phyloP scores from a whole-genome alignment of 1,139 yeast species.

The Debaryomyces psychrophilus region DNA sequence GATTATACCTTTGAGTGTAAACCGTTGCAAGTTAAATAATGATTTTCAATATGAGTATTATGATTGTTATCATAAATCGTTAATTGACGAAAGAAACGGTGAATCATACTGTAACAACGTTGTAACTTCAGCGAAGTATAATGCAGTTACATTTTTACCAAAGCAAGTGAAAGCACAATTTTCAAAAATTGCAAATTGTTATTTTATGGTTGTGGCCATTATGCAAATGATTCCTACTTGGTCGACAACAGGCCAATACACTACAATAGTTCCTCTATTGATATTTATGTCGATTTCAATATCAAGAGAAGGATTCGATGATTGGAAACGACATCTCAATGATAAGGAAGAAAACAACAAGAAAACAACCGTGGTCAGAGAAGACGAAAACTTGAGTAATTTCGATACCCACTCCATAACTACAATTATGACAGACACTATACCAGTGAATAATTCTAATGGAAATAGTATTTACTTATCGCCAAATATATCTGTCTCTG shows the following conservation, averaged over 20 bases:
- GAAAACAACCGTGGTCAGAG: constrained; percentile 44
- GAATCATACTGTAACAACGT: constrained; percentile 65
- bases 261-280: constrained; percentile 86
- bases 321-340: constrained; percentile 81
- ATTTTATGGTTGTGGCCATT: constrained; percentile 84
- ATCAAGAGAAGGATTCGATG: constrained; percentile 92
- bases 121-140: constrained; percentile 87
- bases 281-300: constrained; percentile 90
- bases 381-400: constrained; percentile 29
- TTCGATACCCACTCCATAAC: constrained; percentile 43
- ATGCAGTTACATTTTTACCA: constrained; percentile 79
- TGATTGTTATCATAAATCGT: constrained; percentile 26
- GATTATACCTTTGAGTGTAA: constrained; percentile 63
- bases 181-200: constrained; percentile 86
- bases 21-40: constrained; percentile 30
- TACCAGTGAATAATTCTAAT: constrained; percentile 17
- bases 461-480: constrained; percentile 4
- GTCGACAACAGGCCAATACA: constrained; percentile 97
- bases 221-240: constrained; percentile 95
- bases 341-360: constrained; percentile 86
- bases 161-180: constrained; percentile 89
- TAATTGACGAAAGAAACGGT: constrained; percentile 70
- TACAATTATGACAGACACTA: constrained; percentile 43
- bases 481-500: constrained; percentile 6
- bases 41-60: constrained; percentile 34